phyloP scores from a whole-genome alignment of 352 stramenopile genomes.

The Halophytophthora polymorphica region DNA sequence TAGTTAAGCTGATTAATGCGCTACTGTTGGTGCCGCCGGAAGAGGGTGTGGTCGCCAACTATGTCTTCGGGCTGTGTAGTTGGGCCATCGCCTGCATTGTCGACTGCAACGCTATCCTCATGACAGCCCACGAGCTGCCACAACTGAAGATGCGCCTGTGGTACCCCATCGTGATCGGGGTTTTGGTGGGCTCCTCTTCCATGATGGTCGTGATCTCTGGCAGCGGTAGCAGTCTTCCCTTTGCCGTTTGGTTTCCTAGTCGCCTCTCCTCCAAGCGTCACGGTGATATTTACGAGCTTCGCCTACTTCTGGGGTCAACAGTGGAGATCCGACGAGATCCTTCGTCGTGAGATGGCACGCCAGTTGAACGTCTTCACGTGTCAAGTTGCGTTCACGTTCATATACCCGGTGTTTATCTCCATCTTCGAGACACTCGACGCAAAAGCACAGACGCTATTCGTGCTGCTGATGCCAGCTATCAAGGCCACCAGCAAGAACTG shows the following conservation, averaged over 20 bases:
- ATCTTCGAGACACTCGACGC: constrained; percentile 23
- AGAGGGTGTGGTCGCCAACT: constrained; percentile 34
- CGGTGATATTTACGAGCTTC: constrained; percentile 12
- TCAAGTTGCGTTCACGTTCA: constrained; percentile 18
- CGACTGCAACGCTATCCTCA: constrained; percentile 2
- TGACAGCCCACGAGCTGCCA: constrained; percentile 14
- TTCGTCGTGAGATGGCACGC: constrained; percentile 10
- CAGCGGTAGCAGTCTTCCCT: constrained; percentile 25
- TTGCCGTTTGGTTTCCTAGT: constrained; percentile 39
- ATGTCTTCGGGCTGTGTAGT: constrained; percentile 24
- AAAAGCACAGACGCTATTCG: constrained; percentile 14
- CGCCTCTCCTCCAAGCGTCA: constrained; percentile 7
- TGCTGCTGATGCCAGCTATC: constrained; percentile 9
- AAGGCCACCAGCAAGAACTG: constrained; percentile 13
- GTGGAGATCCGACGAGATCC: constrained; percentile 6
- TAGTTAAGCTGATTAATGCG: constrained; percentile 27
- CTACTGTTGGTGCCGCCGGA: constrained; percentile 14
- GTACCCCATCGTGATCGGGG: constrained; percentile 6
- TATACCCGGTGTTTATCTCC: constrained; percentile 47
- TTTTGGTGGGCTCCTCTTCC: constrained; percentile 8
- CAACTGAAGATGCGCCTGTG: constrained; percentile 4
- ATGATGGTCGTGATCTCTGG: constrained; percentile 14
- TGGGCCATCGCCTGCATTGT: constrained; percentile 11
- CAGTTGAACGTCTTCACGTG: constrained; percentile 16
- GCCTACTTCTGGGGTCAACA: constrained; percentile 9